Conservation (phyloP, 2,329 filamentous ascomycete genomes). For the Exophiala bonariae region DNA sequence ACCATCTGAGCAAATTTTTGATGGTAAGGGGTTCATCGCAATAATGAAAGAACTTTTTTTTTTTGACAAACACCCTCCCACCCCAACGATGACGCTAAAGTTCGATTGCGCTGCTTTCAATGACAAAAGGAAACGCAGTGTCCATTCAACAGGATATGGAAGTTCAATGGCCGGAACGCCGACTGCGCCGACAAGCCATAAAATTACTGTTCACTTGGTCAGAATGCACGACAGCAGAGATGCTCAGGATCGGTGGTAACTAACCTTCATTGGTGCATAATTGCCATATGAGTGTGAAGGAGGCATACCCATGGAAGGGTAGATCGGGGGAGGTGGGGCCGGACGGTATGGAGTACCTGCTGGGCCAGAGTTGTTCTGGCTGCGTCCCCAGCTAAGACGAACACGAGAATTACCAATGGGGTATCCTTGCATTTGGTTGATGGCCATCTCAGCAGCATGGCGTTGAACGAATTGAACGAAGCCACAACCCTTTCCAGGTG, state of each 20-base stretch:
- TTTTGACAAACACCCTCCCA: conserved; percentile 26
- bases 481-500: conserved; percentile 96
- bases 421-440: conserved; percentile 99
- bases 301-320: conserved; percentile 68
- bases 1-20: conserved; percentile 13
- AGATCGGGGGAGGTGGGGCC: conserved; percentile 77
- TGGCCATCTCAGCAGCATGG: conserved; percentile 98
- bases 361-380: conserved; percentile 96
- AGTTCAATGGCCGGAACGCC: conserved; percentile 23
- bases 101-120: conserved; percentile 25
- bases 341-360: conserved; percentile 96
- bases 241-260: conserved; percentile 28
- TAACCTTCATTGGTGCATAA: conserved; percentile 68
- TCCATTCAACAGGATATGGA: conserved; percentile 19
- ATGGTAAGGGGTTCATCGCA: conserved; percentile 23
- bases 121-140: conserved; percentile 23
- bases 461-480: conserved; percentile 99
- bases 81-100: conserved; percentile 28
- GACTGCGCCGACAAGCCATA: conserved; percentile 18
- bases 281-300: conserved; percentile 64
- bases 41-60: conserved; percentile 25
- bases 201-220: conserved; percentile 17
- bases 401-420: conserved; percentile 98
- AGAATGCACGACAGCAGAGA: conserved; percentile 9
- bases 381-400: conserved; percentile 94